phyloP scores from a whole-genome alignment of 1,284 basidiomycete species.

The Abortiporus biennis region DNA sequence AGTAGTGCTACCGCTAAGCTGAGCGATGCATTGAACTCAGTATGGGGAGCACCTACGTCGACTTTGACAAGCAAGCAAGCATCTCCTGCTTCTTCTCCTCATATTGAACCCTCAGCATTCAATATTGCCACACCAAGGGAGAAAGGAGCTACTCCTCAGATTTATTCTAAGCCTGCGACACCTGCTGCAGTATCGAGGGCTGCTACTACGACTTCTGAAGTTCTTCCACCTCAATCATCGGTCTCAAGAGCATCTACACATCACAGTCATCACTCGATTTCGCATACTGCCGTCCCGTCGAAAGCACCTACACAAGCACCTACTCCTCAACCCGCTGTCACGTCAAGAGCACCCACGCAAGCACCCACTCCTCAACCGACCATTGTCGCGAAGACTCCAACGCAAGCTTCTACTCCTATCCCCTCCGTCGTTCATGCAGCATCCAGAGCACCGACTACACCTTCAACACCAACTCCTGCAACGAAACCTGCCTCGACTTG shows the following conservation, averaged over 20 bases:
- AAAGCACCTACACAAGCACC: constrained; percentile 12
- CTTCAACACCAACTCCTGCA: no score
- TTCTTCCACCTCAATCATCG: not conserved
- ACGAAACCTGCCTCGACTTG: no score
- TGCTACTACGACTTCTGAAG: constrained; percentile 10
- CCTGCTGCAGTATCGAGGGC: constrained; percentile 16
- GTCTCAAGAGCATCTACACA: not conserved
- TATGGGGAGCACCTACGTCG: constrained; percentile 25
- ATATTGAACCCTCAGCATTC: constrained; percentile 15
- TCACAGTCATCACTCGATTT: no score
- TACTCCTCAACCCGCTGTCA: no score
- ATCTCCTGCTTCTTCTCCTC: constrained; percentile 18
- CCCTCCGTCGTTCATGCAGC: no score
- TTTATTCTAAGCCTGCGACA: constrained; percentile 5
- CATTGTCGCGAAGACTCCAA: no score
- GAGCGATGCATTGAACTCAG: constrained; percentile 23
- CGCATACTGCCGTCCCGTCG: constrained; percentile 6
- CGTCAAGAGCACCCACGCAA: constrained; percentile 14
- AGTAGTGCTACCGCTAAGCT: constrained; percentile 24
- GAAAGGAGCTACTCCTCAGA: constrained; percentile 5
- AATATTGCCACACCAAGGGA: constrained; percentile 4
- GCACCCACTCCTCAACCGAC: constrained; percentile 4
- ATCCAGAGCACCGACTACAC: constrained; percentile 4
- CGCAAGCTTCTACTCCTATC: no score
- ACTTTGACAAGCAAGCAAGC: constrained; percentile 16